A percentile compares a stretch with the other conserved stretches of the same genome.
phyloP scores from a whole-genome alignment of 768 basidiomycete species.

The Tylopilus sp. region DNA sequence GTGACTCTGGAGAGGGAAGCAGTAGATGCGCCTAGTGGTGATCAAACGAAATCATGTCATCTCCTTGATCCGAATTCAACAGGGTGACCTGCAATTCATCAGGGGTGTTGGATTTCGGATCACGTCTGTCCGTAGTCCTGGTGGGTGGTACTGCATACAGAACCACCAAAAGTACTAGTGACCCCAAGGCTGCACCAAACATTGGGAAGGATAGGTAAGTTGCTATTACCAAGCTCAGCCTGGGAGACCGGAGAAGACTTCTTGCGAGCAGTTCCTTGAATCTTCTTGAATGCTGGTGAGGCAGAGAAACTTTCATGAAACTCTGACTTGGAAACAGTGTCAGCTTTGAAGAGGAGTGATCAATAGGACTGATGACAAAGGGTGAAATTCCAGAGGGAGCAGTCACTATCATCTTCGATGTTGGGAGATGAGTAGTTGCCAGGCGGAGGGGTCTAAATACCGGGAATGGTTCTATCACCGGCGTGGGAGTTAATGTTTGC shows the following conservation, averaged over 20 bases:
- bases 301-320: conserved; percentile 18
- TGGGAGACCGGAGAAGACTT: conserved; percentile 22
- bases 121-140: conserved; percentile 49
- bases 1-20: conserved; percentile 40
- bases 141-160: conserved; percentile 45
- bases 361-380: conserved; percentile 18
- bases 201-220: conserved; percentile 44
- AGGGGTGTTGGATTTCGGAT: conserved; percentile 79
- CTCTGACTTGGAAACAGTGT: conserved; percentile 37
- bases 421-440: conserved; percentile 33
- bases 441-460: conserved; percentile 60
- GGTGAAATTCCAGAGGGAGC: conserved; percentile 27
- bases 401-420: conserved; percentile 17
- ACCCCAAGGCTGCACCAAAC: conserved; percentile 59
- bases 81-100: conserved; percentile 69
- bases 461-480: conserved; percentile 53
- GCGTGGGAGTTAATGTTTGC: conserved; percentile 55
- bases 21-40: not conserved
- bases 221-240: conserved; percentile 17
- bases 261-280: conserved; percentile 21
- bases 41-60: conserved; percentile 40
- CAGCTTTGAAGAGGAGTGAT: conserved; percentile 30
- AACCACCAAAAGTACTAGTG: conserved; percentile 65
- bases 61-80: conserved; percentile 37
- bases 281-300: conserved; percentile 37